Base-by-base conservation (phyloP, 768 basidiomycete species). In the Serpula lacrymans region DNA sequence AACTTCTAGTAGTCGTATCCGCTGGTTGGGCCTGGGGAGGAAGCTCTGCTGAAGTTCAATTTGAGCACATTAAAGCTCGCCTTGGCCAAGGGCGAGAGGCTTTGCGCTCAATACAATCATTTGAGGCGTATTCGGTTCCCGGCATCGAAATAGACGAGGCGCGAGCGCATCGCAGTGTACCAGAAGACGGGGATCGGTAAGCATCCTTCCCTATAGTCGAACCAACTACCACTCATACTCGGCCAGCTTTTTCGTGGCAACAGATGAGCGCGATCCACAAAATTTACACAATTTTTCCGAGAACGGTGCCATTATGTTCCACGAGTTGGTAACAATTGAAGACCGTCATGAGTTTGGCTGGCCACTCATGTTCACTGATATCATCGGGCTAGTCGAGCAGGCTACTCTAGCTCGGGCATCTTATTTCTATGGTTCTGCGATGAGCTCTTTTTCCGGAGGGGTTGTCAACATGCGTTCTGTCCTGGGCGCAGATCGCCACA, bases 341-440 rank as follows among this genome's bases (percentile, higher is more conserved):
- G 71, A 71, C 41, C 57, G 64, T 5, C 59, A 53, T 18, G 54
- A 46, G 21, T 61, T 65, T 8, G 65, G 68, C 12, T 72, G 70
- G 70, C 57, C 58, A 2, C 47, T 71, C 37, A 43, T 71, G 37
- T 48, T 71, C 46, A 60, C 66, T 12, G 70, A 72, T 39, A 52
- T 71, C 21, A 46, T 61, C 20, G 69, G 63, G 10, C 54, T 72
- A 18, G 60, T 69, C 21, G 68, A 71, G 46, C 69, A 65, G 53
- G 58, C 58, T 18, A 50, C 67, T 21, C 53, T 70, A n/a, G 53
- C 58, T 4, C 51, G 58, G 8, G 51, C 57, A 8, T 55, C 58
- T 1, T 70, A 58, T 43, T 72, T 71, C 45, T 65, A 70, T 8
- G 68, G 61, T 9, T 57, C 65, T 13, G 58, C 52, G 4, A 53